phyloP scores from a whole-genome alignment of 257 asterid genomes.

The Handroanthus guayacan region DNA sequence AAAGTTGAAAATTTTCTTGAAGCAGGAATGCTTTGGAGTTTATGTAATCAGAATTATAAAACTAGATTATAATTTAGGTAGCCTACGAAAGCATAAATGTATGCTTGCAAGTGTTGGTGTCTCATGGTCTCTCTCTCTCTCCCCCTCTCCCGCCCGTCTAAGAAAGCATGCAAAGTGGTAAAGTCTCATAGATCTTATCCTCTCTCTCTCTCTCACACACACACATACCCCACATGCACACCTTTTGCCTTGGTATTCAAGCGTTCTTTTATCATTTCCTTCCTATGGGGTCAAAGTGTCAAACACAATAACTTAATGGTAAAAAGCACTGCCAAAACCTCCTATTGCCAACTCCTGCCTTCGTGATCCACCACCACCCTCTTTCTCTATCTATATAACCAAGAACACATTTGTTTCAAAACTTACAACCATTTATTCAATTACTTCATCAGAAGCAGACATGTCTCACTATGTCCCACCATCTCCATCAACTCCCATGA shows the following conservation, averaged over 20 bases:
- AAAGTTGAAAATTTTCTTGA: background rate
- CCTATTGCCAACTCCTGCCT: background rate
- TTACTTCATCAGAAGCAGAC: conserved; percentile 10
- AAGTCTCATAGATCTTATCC: no score
- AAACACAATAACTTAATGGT: conserved; percentile 1
- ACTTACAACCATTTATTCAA: conserved; percentile 6
- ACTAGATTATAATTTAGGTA: background rate
- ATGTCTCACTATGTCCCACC: background rate
- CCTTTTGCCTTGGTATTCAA: background rate
- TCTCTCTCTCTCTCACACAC: background rate
- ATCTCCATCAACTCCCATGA: conserved; percentile 15
- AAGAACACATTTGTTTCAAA: conserved; percentile 19
- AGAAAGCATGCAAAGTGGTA: no score
- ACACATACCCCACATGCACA: background rate
- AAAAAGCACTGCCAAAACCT: conserved; percentile 16
- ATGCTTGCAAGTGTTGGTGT: background rate
- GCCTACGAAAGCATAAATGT: background rate
- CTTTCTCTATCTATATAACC: background rate
- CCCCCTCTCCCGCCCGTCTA: no score
- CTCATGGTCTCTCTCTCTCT: background rate
- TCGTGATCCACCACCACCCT: background rate
- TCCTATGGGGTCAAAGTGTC: background rate
- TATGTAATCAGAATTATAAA: background rate
- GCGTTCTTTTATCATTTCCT: conserved; percentile 1
- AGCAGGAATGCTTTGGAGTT: background rate